phyloP scores from a whole-genome alignment of 2,329 filamentous ascomycete species.

The Ascochyta fabae region DNA sequence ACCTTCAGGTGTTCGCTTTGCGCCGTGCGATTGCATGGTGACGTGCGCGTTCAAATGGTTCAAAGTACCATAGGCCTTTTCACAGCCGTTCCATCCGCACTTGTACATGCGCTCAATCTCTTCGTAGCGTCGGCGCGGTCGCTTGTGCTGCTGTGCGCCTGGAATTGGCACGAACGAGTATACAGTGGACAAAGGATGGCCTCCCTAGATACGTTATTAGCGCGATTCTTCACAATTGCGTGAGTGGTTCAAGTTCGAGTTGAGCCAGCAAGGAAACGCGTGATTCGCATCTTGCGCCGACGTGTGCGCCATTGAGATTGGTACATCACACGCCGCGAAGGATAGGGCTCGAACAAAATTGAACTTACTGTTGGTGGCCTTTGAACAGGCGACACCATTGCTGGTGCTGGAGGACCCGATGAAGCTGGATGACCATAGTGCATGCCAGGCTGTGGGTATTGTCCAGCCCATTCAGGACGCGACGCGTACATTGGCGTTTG shows the following conservation, averaged over 20 bases:
- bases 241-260: background rate
- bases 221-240: background rate
- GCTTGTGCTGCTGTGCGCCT: conserved; percentile 95
- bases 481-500: conserved; percentile 66
- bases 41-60: conserved; percentile 98
- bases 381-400: conserved; percentile 66
- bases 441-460: conserved; percentile 59
- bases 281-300: background rate
- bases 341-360: background rate
- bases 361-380: conserved; percentile 67
- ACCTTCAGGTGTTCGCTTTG: conserved; percentile 97
- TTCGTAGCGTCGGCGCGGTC: conserved; percentile 90
- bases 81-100: conserved; percentile 97
- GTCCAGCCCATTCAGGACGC: conserved; percentile 74
- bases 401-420: conserved; percentile 62
- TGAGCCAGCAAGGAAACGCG: background rate
- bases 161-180: conserved; percentile 98
- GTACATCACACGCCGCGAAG: background rate
- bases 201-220: conserved; percentile 48
- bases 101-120: conserved; percentile 99
- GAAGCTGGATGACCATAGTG: conserved; percentile 62
- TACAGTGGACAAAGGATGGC: conserved; percentile 72
- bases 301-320: background rate
- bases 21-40: conserved; percentile 96
- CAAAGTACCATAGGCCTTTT: conserved; percentile 96